phyloP scores from a whole-genome alignment of 805 yeast species.

The Brettanomyces custersianus region DNA sequence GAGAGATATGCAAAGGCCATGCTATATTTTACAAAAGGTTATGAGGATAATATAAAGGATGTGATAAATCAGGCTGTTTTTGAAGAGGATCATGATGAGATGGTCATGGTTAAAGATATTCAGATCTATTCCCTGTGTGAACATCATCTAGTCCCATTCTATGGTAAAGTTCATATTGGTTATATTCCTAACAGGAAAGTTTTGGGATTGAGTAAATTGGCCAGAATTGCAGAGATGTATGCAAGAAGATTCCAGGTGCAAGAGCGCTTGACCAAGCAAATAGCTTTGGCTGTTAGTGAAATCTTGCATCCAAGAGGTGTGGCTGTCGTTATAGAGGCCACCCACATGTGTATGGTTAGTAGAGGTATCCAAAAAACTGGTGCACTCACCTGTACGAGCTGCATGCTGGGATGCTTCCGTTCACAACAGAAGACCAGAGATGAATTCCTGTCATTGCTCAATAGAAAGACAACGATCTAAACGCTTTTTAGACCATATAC shows the following conservation, averaged over 20 bases:
- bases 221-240: slow-evolving; percentile 95
- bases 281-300: slow-evolving; percentile 91
- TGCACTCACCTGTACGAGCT: slow-evolving; percentile 85
- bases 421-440: slow-evolving; percentile 93
- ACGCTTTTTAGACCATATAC: not conserved
- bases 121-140: slow-evolving; percentile 91
- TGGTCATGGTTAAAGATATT: slow-evolving; percentile 95
- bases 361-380: slow-evolving; percentile 97
- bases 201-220: slow-evolving; percentile 85
- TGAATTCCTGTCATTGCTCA: slow-evolving; percentile 79
- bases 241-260: slow-evolving; percentile 95
- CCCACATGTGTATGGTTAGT: slow-evolving; percentile 99
- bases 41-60: slow-evolving; percentile 86
- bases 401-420: slow-evolving; percentile 95
- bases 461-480: slow-evolving; percentile 32
- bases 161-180: slow-evolving; percentile 96
- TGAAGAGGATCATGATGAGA: slow-evolving; percentile 97
- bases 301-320: slow-evolving; percentile 92
- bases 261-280: slow-evolving; percentile 92
- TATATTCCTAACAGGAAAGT: slow-evolving; percentile 93
- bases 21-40: slow-evolving; percentile 93
- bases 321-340: slow-evolving; percentile 95
- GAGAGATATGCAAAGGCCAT: slow-evolving; percentile 94
- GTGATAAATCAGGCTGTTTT: slow-evolving; percentile 93
- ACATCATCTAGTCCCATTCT: slow-evolving; percentile 96